phyloP scores from a whole-genome alignment of 2,329 filamentous ascomycete species.

The Trichoderma simmonsii region DNA sequence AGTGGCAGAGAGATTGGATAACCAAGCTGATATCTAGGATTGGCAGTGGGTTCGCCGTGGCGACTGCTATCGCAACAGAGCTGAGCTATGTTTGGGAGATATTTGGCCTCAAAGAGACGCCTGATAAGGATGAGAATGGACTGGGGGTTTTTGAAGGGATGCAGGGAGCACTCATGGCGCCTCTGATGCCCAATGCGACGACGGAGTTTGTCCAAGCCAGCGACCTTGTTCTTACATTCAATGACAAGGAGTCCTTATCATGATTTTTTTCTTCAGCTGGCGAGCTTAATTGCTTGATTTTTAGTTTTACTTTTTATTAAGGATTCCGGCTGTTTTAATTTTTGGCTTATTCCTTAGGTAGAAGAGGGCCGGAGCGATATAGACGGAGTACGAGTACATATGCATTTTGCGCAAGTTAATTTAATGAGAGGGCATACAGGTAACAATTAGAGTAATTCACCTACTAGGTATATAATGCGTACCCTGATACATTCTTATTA shows the following conservation, averaged over 20 bases:
- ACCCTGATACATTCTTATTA: neutral
- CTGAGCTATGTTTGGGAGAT: slow-evolving; percentile 25
- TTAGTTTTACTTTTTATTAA: neutral
- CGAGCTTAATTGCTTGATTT: neutral
- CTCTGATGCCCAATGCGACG: neutral
- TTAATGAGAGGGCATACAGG: neutral
- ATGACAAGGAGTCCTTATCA: neutral
- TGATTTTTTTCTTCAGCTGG: neutral
- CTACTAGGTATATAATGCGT: neutral
- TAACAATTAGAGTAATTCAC: neutral
- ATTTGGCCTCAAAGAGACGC: neutral
- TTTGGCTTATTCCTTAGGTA: neutral
- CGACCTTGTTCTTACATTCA: neutral
- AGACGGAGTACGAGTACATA: neutral
- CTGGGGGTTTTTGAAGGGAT: neutral
- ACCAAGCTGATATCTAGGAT: slow-evolving; percentile 22
- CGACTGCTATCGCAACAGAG: slow-evolving; percentile 25
- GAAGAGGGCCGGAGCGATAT: neutral
- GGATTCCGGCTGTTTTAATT: neutral
- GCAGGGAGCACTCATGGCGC: neutral
- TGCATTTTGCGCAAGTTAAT: neutral
- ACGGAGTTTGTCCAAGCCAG: neutral
- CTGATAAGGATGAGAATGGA: neutral
- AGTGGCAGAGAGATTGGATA: slow-evolving; percentile 26
- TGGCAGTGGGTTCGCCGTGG: slow-evolving; percentile 28